Evolutionary conservation across 441 rosid species (phyloP).

Genomic region (Adansonia madagascariensis): DNA sequence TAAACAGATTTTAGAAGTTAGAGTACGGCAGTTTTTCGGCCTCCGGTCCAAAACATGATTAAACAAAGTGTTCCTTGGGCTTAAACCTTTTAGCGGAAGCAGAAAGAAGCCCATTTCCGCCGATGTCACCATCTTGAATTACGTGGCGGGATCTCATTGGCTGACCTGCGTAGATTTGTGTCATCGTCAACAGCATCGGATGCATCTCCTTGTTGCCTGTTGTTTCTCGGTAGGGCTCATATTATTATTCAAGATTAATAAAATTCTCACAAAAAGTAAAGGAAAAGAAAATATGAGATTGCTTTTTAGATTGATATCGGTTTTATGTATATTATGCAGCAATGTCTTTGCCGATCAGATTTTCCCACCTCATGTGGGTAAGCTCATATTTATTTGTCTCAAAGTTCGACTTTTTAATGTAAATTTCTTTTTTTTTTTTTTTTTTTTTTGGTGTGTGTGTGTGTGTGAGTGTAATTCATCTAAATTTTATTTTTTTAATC

Average conservation of each 20-base stretch:
- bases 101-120: not conserved
- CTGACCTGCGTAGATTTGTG: not conserved
- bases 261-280: not conserved
- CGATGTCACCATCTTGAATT: not conserved
- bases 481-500: not conserved
- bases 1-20: not conserved
- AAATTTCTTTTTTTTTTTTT: not conserved
- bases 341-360: slow-evolving; percentile 60
- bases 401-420: not conserved
- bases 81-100: not conserved
- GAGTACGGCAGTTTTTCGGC: not conserved
- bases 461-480: not conserved
- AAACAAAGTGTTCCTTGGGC: not conserved
- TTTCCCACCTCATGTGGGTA: slow-evolving; percentile 71
- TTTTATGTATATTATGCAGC: slow-evolving; percentile 32
- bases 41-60: not conserved
- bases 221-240: not conserved
- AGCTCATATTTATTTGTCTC: slow-evolving; percentile 2
- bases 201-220: not conserved
- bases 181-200: not conserved
- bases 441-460: not conserved
- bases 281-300: slow-evolving; percentile 36
- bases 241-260: not conserved
- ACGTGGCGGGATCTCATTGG: slow-evolving; percentile 43
- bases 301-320: slow-evolving; percentile 30